phyloP scores from a whole-genome alignment of 2,329 filamentous ascomycete genomes.

The Hysterium pulicare region DNA sequence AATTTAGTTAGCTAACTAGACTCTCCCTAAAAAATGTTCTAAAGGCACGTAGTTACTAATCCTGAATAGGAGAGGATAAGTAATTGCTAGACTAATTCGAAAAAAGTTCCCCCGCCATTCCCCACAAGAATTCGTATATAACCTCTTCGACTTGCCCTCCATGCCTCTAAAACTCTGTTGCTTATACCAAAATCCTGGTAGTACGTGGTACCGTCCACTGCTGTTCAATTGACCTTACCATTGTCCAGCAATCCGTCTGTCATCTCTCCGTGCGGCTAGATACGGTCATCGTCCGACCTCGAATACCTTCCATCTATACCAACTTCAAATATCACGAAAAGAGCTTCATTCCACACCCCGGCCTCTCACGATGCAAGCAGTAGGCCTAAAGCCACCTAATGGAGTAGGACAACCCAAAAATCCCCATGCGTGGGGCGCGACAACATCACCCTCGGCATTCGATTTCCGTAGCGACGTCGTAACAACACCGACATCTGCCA shows the following conservation, averaged over 20 bases:
- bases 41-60: too few relatives aligned
- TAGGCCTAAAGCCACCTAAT: not conserved
- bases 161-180: conserved; percentile 26
- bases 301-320: conserved; percentile 11
- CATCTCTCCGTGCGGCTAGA: conserved; percentile 6
- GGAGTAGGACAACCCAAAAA: conserved; percentile 11
- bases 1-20: too few relatives aligned
- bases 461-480: conserved; percentile 50
- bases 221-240: conserved; percentile 27
- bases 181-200: conserved; percentile 16
- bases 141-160: not conserved
- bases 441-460: conserved; percentile 53
- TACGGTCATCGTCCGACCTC: conserved; percentile 3
- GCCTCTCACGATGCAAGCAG: not conserved
- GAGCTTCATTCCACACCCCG: conserved; percentile 10
- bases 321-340: conserved; percentile 7
- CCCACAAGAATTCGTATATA: not conserved
- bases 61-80: too few relatives aligned
- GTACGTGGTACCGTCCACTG: conserved; percentile 28
- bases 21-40: too few relatives aligned
- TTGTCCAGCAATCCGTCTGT: conserved; percentile 13
- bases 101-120: not conserved
- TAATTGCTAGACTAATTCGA: not conserved
- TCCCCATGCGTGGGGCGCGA: conserved; percentile 34
- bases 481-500: conserved; percentile 52